These are phyloP conservation scores for Cupressus sempervirens DNA, from an alignment of 75 land plant species.

Conservation along the genomic window DNA sequence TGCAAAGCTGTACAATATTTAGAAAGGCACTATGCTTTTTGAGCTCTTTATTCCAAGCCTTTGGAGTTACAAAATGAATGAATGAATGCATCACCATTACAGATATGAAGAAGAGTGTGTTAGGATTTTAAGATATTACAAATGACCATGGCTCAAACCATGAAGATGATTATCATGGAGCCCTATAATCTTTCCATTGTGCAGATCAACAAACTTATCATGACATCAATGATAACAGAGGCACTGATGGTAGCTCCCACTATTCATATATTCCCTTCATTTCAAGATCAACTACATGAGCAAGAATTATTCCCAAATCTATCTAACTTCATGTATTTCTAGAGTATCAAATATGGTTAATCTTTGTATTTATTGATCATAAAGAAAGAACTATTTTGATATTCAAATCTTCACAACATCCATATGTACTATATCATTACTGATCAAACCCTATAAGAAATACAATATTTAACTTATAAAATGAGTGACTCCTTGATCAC, in stretches of 20 bases:
- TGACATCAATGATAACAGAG: constrained; percentile 18
- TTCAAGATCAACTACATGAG: too few relatives aligned
- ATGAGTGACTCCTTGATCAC: too few relatives aligned
- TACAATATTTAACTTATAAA: too few relatives aligned
- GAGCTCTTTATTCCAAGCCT: constrained; percentile 55
- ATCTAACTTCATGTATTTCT: too few relatives aligned
- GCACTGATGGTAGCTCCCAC: constrained; percentile 5
- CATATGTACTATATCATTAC: too few relatives aligned
- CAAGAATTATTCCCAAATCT: too few relatives aligned
- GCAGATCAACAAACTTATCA: constrained; percentile 27
- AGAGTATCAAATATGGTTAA: too few relatives aligned
- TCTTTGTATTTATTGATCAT: too few relatives aligned
- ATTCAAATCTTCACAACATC: too few relatives aligned
- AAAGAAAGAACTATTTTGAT: too few relatives aligned
- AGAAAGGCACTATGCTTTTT: constrained; percentile 15
- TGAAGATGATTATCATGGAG: constrained; percentile 2
- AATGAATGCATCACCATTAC: constrained; percentile 52
- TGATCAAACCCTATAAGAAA: too few relatives aligned
- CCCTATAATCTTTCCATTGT: constrained; percentile 52
- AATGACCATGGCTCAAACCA: constrained; percentile 11
- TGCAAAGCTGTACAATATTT: constrained; percentile 25
- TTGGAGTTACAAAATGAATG: constrained; percentile 32
- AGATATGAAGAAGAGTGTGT: not conserved
- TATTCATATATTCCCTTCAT: too few relatives aligned
- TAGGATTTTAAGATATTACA: constrained; percentile 21